These are phyloP conservation scores for Fusarium anthophilum DNA, from an alignment of 2,329 filamentous ascomycete species.

Conservation along the genomic window DNA sequence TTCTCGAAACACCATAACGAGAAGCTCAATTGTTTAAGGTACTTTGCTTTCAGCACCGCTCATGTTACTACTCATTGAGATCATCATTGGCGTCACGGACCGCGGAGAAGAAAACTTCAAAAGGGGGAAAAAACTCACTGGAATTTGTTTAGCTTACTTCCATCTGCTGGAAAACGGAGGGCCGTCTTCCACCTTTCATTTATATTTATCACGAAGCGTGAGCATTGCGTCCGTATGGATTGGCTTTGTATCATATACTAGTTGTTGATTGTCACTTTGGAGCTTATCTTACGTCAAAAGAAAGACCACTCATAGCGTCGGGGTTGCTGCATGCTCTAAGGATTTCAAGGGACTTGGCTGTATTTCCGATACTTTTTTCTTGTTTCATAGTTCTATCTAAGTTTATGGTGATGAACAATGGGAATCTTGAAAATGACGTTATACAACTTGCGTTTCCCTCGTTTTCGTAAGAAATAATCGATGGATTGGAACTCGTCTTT, in stretches of 20 bases:
- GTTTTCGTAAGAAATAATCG: neutral
- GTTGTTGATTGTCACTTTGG: constrained; percentile 18
- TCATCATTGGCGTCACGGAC: constrained; percentile 35
- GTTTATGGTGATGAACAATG: constrained; percentile 38
- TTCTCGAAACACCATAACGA: constrained; percentile 21
- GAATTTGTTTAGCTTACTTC: constrained; percentile 1
- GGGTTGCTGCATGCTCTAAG: constrained; percentile 35
- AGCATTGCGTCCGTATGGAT: constrained; percentile 25
- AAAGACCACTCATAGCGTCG: constrained; percentile 40
- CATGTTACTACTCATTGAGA: constrained; percentile 22
- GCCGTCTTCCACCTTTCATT: constrained; percentile 17
- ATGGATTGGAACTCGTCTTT: neutral
- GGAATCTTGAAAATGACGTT: constrained; percentile 31
- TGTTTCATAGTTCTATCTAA: constrained; percentile 31
- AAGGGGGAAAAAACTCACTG: neutral
- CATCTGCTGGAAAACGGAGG: neutral
- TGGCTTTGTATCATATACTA: constrained; percentile 22
- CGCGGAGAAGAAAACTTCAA: constrained; percentile 7
- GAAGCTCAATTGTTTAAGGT: neutral
- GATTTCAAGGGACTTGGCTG: constrained; percentile 15
- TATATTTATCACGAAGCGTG: constrained; percentile 31
- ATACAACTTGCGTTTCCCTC: constrained; percentile 4
- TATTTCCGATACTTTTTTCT: constrained; percentile 5
- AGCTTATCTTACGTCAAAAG: constrained; percentile 25
- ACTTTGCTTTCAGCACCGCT: constrained; percentile 9